Conservation (phyloP, 129 eudicot genomes). For the Escallonia rubra region DNA sequence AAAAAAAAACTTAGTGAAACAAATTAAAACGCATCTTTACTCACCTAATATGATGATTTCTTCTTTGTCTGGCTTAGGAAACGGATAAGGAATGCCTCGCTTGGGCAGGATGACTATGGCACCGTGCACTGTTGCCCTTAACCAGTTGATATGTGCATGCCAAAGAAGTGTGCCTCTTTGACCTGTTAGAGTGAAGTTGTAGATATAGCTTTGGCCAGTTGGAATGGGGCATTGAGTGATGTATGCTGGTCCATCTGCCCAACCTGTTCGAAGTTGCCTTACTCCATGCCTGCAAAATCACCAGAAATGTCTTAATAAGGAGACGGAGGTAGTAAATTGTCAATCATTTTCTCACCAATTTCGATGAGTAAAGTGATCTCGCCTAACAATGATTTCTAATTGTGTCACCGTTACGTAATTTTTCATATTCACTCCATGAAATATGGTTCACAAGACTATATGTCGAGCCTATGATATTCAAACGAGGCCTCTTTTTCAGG, state of each 20-base stretch:
- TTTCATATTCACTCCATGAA: not conserved
- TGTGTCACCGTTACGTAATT: not conserved
- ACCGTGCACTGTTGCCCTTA: slow-evolving; percentile 76
- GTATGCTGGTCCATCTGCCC: slow-evolving; percentile 86
- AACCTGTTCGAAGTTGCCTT: slow-evolving; percentile 71
- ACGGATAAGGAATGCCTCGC: slow-evolving; percentile 64
- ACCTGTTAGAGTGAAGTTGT: slow-evolving; percentile 69
- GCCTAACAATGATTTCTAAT: too few species aligned
- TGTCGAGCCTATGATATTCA: too few species aligned
- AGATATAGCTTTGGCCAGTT: slow-evolving; percentile 59
- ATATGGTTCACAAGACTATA: too few species aligned
- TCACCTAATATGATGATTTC: slow-evolving; percentile 52
- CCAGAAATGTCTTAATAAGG: too few species aligned
- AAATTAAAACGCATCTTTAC: not conserved
- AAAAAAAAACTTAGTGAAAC: not conserved
- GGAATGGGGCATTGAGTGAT: slow-evolving; percentile 83
- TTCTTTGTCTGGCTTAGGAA: slow-evolving; percentile 73
- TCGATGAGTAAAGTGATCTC: too few species aligned
- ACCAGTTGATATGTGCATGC: slow-evolving; percentile 87
- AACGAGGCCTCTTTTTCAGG: too few species aligned
- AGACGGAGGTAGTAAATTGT: too few species aligned
- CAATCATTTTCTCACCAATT: too few species aligned
- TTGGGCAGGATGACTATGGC: slow-evolving; percentile 74
- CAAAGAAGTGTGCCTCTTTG: slow-evolving; percentile 87
- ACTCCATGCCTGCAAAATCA: slow-evolving; percentile 64